phyloP scores from a whole-genome alignment of 495 filamentous ascomycete genomes.

The Penicillium chermesinum region DNA sequence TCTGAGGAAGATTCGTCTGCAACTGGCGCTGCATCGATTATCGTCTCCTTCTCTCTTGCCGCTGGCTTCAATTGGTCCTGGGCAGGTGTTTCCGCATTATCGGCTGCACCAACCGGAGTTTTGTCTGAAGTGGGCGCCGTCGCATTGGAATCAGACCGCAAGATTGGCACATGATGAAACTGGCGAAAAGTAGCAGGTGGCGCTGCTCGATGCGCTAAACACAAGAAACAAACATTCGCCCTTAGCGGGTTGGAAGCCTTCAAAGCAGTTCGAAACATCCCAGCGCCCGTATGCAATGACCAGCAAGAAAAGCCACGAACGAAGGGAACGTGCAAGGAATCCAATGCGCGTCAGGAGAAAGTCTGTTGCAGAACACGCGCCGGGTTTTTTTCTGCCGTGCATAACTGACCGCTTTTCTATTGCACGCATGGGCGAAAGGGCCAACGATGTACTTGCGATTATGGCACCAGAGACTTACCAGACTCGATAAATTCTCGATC shows the following conservation, averaged over 20 bases:
- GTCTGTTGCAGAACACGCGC: slow-evolving; percentile 2
- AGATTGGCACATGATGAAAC: slow-evolving; percentile 22
- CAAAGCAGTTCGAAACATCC: slow-evolving; percentile 39
- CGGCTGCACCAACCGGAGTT: background rate
- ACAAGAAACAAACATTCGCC: slow-evolving; percentile 36
- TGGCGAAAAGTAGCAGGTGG: slow-evolving; percentile 22
- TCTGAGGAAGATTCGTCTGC: no score
- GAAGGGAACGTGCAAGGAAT: background rate
- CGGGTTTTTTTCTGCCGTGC: slow-evolving; percentile 24
- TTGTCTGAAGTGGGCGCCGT: background rate
- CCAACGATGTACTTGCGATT: background rate
- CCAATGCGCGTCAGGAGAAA: background rate
- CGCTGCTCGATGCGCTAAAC: slow-evolving; percentile 24
- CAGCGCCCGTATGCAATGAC: slow-evolving; percentile 6
- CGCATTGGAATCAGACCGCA: slow-evolving; percentile 5
- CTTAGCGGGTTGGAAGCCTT: slow-evolving; percentile 37
- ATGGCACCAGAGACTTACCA: no score
- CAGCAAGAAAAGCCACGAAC: background rate
- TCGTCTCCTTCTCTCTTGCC: no score
- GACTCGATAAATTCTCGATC: no score
- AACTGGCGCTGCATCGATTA: no score
- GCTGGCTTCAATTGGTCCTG: no score
- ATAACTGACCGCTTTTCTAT: slow-evolving; percentile 9
- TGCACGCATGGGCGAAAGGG: background rate
- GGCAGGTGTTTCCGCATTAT: background rate